These are phyloP conservation scores for Candida takata DNA, from an alignment of 805 yeast genomes.

Conservation along the genomic window DNA sequence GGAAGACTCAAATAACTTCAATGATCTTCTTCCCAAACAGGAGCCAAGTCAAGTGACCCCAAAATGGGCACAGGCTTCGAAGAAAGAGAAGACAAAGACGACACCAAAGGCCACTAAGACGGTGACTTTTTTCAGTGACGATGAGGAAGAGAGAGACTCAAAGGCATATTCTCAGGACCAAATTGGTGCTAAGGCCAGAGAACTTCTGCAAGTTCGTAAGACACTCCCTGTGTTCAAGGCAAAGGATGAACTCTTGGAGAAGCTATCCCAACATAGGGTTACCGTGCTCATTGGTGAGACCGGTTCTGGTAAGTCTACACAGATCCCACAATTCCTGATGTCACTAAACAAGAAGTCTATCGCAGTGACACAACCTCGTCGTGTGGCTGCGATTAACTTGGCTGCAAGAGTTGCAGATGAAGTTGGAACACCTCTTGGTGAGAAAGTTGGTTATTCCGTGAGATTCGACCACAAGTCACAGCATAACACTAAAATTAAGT, in stretches of 20 bases:
- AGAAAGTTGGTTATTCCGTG: conserved; percentile 86
- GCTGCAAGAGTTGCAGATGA: conserved; percentile 93
- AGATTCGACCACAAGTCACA: conserved; percentile 73
- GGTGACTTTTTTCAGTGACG: conserved; percentile 32
- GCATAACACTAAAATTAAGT: conserved; percentile 62
- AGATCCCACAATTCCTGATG: conserved; percentile 87
- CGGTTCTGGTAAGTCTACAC: conserved; percentile 97
- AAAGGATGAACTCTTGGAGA: conserved; percentile 51
- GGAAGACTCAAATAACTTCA: too few species aligned
- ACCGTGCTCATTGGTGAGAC: conserved; percentile 91
- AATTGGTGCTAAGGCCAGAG: conserved; percentile 31
- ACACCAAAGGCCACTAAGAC: conserved; percentile 18
- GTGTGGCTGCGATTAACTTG: conserved; percentile 94
- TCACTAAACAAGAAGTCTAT: conserved; percentile 44
- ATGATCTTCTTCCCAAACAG: too few species aligned
- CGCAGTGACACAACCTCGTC: conserved; percentile 94
- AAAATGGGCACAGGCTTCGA: background rate
- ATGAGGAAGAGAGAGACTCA: conserved; percentile 26
- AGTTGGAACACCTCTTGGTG: conserved; percentile 68
- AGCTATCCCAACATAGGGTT: conserved; percentile 52
- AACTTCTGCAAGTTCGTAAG: conserved; percentile 45
- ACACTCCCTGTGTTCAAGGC: conserved; percentile 73
- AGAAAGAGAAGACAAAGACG: conserved; percentile 6
- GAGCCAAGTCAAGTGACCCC: background rate
- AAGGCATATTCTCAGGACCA: conserved; percentile 18